Evolutionary conservation across 169 alveolate genomes (phyloP).

Genomic region (Eimeria tenella): DNA sequence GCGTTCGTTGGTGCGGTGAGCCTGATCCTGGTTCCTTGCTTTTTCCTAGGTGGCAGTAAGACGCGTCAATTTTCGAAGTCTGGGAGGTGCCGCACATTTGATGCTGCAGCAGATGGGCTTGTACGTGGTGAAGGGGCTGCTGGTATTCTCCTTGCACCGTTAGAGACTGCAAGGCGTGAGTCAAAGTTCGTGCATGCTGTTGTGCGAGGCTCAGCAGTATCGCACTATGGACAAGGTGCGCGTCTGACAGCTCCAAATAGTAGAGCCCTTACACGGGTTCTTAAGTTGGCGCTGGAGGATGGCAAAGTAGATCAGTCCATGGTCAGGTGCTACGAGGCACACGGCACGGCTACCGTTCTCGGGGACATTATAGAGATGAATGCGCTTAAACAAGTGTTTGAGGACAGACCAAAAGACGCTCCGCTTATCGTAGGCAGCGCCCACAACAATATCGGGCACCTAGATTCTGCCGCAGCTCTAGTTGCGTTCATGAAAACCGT

Average conservation of each 20-base stretch:
- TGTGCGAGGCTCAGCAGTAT: constrained; percentile 85
- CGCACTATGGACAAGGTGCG: constrained; percentile 87
- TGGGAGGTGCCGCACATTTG: constrained; percentile 87
- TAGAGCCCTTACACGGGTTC: constrained; percentile 82
- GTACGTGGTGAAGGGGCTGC: constrained; percentile 89
- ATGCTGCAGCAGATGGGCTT: constrained; percentile 85
- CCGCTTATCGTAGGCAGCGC: constrained; percentile 81
- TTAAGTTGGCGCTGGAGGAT: constrained; percentile 76
- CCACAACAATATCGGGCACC: constrained; percentile 85
- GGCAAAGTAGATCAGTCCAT: constrained; percentile 62
- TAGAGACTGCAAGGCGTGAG: constrained; percentile 21
- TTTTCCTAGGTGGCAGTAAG: constrained; percentile 72
- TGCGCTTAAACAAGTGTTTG: constrained; percentile 80
- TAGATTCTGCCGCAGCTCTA: constrained; percentile 87
- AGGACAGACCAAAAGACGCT: constrained; percentile 25
- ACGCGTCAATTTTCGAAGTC: constrained; percentile 85
- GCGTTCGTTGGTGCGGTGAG: constrained; percentile 79
- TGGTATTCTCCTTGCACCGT: constrained; percentile 76
- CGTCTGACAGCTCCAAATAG: constrained; percentile 88
- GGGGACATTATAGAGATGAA: constrained; percentile 88
- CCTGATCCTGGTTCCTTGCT: constrained; percentile 48
- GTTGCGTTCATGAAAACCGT: constrained; percentile 83
- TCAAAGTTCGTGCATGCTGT: constrained; percentile 75
- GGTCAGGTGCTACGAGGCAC: constrained; percentile 83
- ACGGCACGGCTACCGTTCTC: constrained; percentile 89